A percentile compares a stretch with the other conserved stretches of the same genome.
phyloP scores from a whole-genome alignment of 768 basidiomycete species.

The Tephrocybe sp. region DNA sequence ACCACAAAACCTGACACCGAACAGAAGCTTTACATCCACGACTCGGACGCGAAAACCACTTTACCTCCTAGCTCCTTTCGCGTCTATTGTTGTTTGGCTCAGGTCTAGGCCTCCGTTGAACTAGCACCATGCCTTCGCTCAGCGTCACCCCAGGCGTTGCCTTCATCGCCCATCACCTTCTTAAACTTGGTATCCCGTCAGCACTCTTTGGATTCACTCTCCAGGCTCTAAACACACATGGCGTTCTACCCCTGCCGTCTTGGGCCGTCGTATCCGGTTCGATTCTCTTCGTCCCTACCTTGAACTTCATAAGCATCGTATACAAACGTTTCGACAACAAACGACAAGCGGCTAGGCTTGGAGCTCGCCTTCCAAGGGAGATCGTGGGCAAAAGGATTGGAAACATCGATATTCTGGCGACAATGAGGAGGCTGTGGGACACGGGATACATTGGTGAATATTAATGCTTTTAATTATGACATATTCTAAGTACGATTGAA shows the following conservation, averaged over 20 bases:
- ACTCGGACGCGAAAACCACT: too few species aligned
- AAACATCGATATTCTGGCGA: constrained; percentile 42
- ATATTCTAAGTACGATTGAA: too few species aligned
- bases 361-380: constrained; percentile 42
- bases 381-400: constrained; percentile 38
- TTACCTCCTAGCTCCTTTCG: too few species aligned
- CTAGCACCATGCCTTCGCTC: too few species aligned
- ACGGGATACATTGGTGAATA: constrained; percentile 49
- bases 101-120: too few species aligned
- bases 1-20: too few species aligned
- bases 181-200: constrained; percentile 17
- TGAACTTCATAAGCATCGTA: constrained; percentile 28
- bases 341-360: constrained; percentile 39
- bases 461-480: neutral
- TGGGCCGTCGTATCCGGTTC: constrained; percentile 35
- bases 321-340: constrained; percentile 27
- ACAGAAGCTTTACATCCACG: too few species aligned
- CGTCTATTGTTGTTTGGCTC: too few species aligned
- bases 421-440: constrained; percentile 33
- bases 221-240: constrained; percentile 10
- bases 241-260: constrained; percentile 29
- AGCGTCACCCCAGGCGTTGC: constrained; percentile 35
- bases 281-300: constrained; percentile 31
- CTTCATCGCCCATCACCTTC: constrained; percentile 25
- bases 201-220: constrained; percentile 16